These are phyloP conservation scores for Dictyostelium brefeldianum DNA, from an alignment of 78 protist species.

Conservation along the genomic window DNA sequence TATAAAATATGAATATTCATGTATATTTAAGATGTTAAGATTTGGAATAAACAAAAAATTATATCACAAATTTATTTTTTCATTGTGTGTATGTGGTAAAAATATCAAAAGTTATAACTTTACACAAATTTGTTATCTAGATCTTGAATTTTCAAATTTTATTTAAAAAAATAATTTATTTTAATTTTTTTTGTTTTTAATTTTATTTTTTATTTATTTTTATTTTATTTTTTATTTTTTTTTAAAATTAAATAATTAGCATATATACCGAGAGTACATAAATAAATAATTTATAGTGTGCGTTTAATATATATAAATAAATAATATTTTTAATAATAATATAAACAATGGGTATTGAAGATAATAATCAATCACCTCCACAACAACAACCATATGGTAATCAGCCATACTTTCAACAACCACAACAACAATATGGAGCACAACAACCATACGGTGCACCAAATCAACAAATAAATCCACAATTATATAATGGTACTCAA, in stretches of 20 bases:
- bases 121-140: too few species aligned
- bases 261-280: neutral
- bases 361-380: neutral
- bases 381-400: neutral
- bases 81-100: too few species aligned
- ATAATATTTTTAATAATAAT: neutral
- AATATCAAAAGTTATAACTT: too few species aligned
- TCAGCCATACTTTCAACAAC: neutral
- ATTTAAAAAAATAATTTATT: neutral
- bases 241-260: neutral
- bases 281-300: neutral
- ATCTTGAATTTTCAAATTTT: too few species aligned
- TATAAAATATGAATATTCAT: too few species aligned
- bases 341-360: slow-evolving; percentile 19
- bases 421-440: neutral
- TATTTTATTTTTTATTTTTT: neutral
- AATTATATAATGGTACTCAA: slow-evolving; percentile 5
- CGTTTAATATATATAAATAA: neutral
- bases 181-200: neutral
- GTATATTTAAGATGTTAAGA: too few species aligned
- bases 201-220: too few species aligned
- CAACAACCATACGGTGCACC: neutral
- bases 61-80: too few species aligned
- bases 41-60: too few species aligned
- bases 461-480: neutral